These are phyloP conservation scores for Ascochyta koolunga DNA, from an alignment of 2,329 filamentous ascomycete species.

Conservation along the genomic window DNA sequence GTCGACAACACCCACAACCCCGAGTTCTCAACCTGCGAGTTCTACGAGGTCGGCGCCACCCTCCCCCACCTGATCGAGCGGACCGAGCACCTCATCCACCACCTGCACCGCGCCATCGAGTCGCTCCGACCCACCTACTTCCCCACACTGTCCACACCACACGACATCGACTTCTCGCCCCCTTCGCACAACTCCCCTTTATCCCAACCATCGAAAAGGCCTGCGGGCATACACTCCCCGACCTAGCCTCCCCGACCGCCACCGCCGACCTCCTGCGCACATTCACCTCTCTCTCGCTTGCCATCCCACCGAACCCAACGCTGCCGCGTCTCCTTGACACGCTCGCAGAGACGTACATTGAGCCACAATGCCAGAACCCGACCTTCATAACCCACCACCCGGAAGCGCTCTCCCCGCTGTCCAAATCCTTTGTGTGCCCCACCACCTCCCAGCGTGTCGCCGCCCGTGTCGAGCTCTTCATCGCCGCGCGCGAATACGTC, in stretches of 20 bases:
- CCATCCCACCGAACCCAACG: constrained; percentile 59
- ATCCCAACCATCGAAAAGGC: constrained; percentile 76
- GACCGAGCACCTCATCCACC: constrained; percentile 73
- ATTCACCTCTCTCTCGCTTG: constrained; percentile 60
- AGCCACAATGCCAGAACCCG: constrained; percentile 73
- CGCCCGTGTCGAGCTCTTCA: constrained; percentile 84
- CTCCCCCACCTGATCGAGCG: constrained; percentile 74
- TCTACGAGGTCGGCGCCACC: constrained; percentile 86
- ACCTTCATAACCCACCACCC: constrained; percentile 91
- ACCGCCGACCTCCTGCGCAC: constrained; percentile 63
- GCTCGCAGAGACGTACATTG: constrained; percentile 76
- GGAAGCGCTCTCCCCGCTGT: constrained; percentile 85
- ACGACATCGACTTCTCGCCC: constrained; percentile 64
- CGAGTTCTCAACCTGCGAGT: constrained; percentile 97
- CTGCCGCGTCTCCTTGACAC: constrained; percentile 79
- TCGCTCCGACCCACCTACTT: constrained; percentile 54
- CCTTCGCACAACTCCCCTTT: constrained; percentile 75
- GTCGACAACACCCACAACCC: constrained; percentile 79
- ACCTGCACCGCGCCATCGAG: constrained; percentile 36
- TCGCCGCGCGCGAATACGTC: constrained; percentile 79
- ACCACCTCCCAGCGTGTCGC: constrained; percentile 72
- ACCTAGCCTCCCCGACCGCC: constrained; percentile 58
- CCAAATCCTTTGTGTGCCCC: constrained; percentile 81
- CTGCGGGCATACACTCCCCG: constrained; percentile 69
- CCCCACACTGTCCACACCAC: constrained; percentile 42